These are phyloP conservation scores for Penicillium cinerascens DNA, from an alignment of 495 filamentous ascomycete species.

Conservation along the genomic window DNA sequence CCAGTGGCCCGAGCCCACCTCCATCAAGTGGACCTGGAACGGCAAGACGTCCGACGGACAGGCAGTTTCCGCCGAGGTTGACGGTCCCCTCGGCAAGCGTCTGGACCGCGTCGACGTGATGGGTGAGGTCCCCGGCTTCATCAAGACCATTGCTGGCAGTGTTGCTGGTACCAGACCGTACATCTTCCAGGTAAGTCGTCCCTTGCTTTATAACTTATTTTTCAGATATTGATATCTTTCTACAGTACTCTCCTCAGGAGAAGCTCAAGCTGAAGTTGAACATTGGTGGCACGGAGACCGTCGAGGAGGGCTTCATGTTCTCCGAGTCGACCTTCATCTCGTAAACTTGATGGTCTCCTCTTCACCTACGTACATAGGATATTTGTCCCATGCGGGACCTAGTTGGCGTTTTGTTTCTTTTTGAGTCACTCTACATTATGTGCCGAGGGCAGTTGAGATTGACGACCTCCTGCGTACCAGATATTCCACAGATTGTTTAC, in stretches of 20 bases:
- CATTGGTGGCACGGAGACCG: constrained; percentile 68
- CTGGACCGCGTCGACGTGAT: constrained; percentile 91
- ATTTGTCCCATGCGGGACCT: constrained; percentile 16
- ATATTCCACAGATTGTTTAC: constrained; percentile 36
- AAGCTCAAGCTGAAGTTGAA: constrained; percentile 75
- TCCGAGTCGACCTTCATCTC: constrained; percentile 92
- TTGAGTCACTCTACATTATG: constrained; percentile 24
- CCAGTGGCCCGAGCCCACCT: constrained; percentile 84
- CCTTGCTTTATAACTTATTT: neutral
- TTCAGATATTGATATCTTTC: neutral
- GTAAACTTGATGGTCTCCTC: constrained; percentile 21
- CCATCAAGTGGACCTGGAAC: constrained; percentile 72
- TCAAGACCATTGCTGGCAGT: constrained; percentile 85
- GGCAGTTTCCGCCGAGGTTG: constrained; percentile 61
- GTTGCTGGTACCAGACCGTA: constrained; percentile 92
- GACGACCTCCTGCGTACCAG: constrained; percentile 17
- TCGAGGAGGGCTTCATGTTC: constrained; percentile 75
- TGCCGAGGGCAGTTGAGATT: constrained; percentile 14
- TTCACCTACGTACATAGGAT: constrained; percentile 34
- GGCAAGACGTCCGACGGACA: constrained; percentile 77
- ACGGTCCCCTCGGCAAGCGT: constrained; percentile 63
- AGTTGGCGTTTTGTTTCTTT: constrained; percentile 17
- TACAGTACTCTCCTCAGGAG: constrained; percentile 60
- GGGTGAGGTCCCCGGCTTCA: constrained; percentile 90
- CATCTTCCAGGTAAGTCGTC: constrained; percentile 77